Conservation (phyloP, 2,329 filamentous ascomycete genomes). For the Tolypocladium ovalisporum region DNA sequence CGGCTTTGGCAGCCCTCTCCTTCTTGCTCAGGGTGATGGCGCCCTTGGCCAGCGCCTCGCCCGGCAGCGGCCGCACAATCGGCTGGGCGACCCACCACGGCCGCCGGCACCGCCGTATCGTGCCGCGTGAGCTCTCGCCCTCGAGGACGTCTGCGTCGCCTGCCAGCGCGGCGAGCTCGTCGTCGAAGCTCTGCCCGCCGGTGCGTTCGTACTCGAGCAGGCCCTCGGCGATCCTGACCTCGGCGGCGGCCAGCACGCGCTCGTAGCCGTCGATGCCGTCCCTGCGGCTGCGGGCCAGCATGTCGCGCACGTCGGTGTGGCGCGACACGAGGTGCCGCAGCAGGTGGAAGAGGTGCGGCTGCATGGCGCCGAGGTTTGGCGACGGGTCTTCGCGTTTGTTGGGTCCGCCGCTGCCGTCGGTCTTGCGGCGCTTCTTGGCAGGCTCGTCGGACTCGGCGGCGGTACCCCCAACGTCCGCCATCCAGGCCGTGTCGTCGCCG, state of each 20-base stretch:
- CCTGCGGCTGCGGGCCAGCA: constrained; percentile 57
- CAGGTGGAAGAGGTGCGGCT: constrained; percentile 88
- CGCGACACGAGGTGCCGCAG: constrained; percentile 69
- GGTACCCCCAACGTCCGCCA: constrained; percentile 20
- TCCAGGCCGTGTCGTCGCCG: constrained; percentile 38
- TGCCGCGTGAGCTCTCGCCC: constrained; percentile 50
- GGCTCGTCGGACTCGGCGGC: constrained; percentile 32
- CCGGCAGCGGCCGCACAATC: constrained; percentile 74
- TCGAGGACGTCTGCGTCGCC: constrained; percentile 21
- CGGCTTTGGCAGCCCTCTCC: constrained; percentile 21
- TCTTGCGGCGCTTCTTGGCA: constrained; percentile 41
- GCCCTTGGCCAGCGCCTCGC: constrained; percentile 76
- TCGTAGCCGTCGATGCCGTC: constrained; percentile 72
- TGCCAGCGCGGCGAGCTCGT: constrained; percentile 17
- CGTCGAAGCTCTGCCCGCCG: constrained; percentile 36
- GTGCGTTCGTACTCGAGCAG: constrained; percentile 55
- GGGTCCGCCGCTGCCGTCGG: constrained; percentile 16
- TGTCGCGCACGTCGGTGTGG: constrained; percentile 77
- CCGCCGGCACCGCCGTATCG: constrained; percentile 62
- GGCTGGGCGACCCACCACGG: constrained; percentile 90
- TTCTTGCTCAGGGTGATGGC: constrained; percentile 68
- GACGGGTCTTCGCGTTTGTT: constrained; percentile 25
- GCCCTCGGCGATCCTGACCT: constrained; percentile 61
- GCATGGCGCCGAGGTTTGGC: constrained; percentile 68
- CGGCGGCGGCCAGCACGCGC: constrained; percentile 62